Percentiles rank a stretch among this genome's conserved stretches.
These are phyloP conservation scores for Lepidium sativum DNA, from an alignment of 345 rosid species.

Conservation along the genomic window DNA sequence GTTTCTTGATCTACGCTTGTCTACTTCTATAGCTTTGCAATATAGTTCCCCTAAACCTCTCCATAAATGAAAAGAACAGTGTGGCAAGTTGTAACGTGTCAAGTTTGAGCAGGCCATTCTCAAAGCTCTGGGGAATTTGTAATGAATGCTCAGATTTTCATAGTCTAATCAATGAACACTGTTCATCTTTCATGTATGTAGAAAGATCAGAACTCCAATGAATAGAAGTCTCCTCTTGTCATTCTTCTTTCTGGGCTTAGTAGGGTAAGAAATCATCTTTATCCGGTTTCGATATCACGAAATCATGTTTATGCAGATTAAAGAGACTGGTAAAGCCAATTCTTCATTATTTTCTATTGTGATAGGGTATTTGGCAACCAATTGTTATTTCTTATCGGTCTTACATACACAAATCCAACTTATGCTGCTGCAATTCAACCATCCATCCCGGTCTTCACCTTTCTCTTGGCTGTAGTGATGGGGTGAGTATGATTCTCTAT, in stretches of 20 bases:
- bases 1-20: not conserved
- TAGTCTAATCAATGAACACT: not conserved
- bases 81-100: not conserved
- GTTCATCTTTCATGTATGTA: conserved; percentile 30
- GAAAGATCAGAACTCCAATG: conserved; percentile 71
- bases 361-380: conserved; percentile 96
- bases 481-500: conserved; percentile 47
- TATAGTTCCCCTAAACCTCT: not conserved
- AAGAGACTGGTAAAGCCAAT: not conserved
- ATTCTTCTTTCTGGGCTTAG: conserved; percentile 81
- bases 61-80: not conserved
- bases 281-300: not conserved
- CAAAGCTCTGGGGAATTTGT: not conserved
- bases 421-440: conserved; percentile 99
- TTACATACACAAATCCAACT: conserved; percentile 93
- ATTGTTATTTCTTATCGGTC: conserved; percentile 89
- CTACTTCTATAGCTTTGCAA: not conserved
- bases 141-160: not conserved
- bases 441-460: conserved; percentile 93
- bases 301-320: not conserved
- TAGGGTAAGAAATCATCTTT: conserved; percentile 49
- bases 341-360: conserved; percentile 8
- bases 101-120: not conserved
- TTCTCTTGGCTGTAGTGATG: conserved; percentile 80
- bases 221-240: conserved; percentile 56